phyloP scores from a whole-genome alignment of 805 yeast genomes.

The Myxozyma mucilagina region DNA sequence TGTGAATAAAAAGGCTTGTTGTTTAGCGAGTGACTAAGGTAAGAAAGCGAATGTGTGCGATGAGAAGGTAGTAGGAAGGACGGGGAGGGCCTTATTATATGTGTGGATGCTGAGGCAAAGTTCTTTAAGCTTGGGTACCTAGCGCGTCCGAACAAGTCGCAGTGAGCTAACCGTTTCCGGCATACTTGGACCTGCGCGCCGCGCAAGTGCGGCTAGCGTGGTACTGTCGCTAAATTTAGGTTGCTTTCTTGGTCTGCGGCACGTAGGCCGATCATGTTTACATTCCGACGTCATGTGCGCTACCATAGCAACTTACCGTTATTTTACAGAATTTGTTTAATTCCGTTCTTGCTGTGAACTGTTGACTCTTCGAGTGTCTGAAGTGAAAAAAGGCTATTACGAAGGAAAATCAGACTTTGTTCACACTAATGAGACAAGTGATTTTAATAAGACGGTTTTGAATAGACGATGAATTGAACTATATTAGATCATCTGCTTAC shows the following conservation, averaged over 20 bases:
- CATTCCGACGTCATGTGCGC: slow-evolving; percentile 10
- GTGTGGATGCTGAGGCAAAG: not conserved
- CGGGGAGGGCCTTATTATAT: slow-evolving; percentile 14
- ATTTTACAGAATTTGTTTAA: not conserved
- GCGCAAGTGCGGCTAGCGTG: not conserved
- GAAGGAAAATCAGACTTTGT: no score
- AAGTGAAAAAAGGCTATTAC: no score
- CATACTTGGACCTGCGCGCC: not conserved
- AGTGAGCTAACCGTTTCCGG: slow-evolving; percentile 1
- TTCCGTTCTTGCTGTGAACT: not conserved
- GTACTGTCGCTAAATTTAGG: slow-evolving; percentile 12
- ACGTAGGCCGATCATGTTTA: slow-evolving; percentile 6
- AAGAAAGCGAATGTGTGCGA: slow-evolving; percentile 7
- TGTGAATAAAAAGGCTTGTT: slow-evolving; percentile 10
- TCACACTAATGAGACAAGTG: no score
- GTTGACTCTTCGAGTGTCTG: no score
- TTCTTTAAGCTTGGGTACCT: not conserved
- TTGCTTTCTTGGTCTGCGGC: not conserved
- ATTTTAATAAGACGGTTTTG: no score
- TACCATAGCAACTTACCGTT: not conserved
- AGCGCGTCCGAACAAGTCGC: not conserved
- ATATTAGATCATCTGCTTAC: no score
- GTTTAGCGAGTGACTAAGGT: slow-evolving; percentile 14
- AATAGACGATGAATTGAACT: no score
- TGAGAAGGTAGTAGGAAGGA: not conserved